These are phyloP conservation scores for Cordyceps farinosa DNA, from an alignment of 2,329 filamentous ascomycete species.

Conservation along the genomic window DNA sequence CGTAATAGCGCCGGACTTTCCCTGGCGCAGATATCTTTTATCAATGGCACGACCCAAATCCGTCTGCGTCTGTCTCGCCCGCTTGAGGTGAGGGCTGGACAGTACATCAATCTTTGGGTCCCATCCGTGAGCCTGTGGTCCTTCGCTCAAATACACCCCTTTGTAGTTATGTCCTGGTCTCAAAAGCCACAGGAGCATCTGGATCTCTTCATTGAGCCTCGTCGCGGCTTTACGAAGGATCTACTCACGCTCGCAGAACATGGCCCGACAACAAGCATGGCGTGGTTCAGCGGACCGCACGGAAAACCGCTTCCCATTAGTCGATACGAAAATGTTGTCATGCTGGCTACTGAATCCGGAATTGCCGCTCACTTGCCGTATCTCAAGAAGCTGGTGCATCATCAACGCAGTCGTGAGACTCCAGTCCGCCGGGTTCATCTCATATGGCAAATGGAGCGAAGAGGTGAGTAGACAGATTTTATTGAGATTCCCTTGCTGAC, in stretches of 20 bases:
- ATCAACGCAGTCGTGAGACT: slow-evolving; percentile 29
- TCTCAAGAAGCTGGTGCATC: slow-evolving; percentile 34
- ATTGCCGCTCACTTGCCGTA: slow-evolving; percentile 32
- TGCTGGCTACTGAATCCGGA: slow-evolving; percentile 33
- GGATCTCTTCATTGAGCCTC: no score
- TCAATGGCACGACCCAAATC: not conserved
- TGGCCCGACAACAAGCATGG: not conserved
- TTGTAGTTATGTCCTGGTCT: not conserved
- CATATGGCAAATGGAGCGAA: slow-evolving; percentile 27
- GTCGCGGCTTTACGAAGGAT: no score
- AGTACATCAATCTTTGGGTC: not conserved
- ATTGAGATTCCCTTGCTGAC: not conserved
- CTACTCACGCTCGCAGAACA: no score
- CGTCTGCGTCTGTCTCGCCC: not conserved
- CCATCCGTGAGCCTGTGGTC: not conserved
- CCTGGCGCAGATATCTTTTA: not conserved
- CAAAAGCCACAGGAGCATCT: no score
- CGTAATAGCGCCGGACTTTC: not conserved
- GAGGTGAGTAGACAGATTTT: not conserved
- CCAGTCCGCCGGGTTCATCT: slow-evolving; percentile 30
- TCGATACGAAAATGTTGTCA: slow-evolving; percentile 30
- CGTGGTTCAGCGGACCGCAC: not conserved
- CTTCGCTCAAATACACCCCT: not conserved
- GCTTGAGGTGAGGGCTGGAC: not conserved
- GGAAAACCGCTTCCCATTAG: not conserved